Evolutionary conservation across 176 grass and related monocot species (phyloP).

Genomic region (Echinochloa phyllopogon): DNA sequence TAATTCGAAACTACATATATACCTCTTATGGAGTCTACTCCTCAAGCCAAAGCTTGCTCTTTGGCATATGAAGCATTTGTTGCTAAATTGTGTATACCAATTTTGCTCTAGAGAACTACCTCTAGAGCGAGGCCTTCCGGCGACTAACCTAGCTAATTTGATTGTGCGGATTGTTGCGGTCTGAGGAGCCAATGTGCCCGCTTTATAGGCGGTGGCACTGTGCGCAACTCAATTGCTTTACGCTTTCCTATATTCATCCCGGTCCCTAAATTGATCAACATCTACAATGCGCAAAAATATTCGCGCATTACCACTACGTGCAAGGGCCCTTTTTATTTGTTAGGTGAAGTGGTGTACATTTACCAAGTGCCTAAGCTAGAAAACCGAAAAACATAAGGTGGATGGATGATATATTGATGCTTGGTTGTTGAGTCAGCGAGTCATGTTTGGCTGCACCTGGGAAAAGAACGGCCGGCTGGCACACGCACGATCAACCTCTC

Average conservation of each 20-base stretch:
- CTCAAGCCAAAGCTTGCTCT: neutral
- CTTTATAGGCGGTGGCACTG: neutral
- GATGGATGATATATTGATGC: neutral
- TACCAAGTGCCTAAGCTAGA: neutral
- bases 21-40: neutral
- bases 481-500: too few species aligned
- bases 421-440: too few species aligned
- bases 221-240: neutral
- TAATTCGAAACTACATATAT: neutral
- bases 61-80: neutral
- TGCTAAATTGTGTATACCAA: neutral
- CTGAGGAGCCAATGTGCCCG: neutral
- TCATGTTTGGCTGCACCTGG: neutral
- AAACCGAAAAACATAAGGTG: neutral
- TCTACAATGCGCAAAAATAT: neutral
- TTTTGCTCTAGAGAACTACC: too few species aligned
- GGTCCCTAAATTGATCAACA: neutral
- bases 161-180: neutral
- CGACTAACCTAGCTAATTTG: neutral
- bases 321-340: neutral
- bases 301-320: accelerated
- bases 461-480: neutral
- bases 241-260: neutral
- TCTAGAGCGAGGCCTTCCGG: neutral
- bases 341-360: neutral